Evolutionary conservation across 179 eudicot genomes (phyloP), one percentile per base, ranked within the genome.

Genomic region (Nepenthes alata): DNA sequence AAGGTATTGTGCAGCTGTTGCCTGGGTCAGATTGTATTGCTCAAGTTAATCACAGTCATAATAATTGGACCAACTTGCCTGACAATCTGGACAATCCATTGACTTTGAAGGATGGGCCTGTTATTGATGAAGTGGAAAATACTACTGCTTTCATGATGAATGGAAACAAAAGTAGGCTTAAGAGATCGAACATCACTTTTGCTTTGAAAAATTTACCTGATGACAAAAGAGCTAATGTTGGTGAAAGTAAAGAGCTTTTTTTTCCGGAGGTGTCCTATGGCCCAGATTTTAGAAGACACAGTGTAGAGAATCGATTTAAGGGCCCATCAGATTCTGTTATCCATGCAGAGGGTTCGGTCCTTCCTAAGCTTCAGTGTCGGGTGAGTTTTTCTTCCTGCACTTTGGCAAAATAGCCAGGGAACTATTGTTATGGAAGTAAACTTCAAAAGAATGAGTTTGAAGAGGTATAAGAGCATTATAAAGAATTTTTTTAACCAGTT

Each of bases 341-440:
- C 59, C 82, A 69, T 38, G 63, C 72, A 70, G 94, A 83, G 63
- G 90, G 87, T 58, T 61, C 78, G 60, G 77, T 72, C 59, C 70
- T 57, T 36, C 80, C 87, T 57, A 90, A 83, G 86, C 89, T 93
- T 47, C 78, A 69, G 75, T 87, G 94, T 75, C 87, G 95, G 90
- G 98, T 93, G 72, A 67, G 87, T 53, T 69, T 56, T 6, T 41
- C 41, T 3, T 35, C 57, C 54, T 36, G 50, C 58, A 36, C 58
- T 52, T 50, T 35, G 37, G 11, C 8, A 41, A 41, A 41, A 41
- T 4, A 4, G 45, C 45, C 8, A 41, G 45, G 5, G 45, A 41
- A 4, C 5, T 41, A 41, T 7, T 4, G 2, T 41, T 25, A 25
- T 25, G 25, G 25, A 25, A 41, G 6, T 4, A 41, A 41, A 4